Percentiles rank a stretch among this genome's conserved stretches.
These are phyloP conservation scores for Novakomyces olei DNA, from an alignment of 805 yeast genomes.

Conservation along the genomic window DNA sequence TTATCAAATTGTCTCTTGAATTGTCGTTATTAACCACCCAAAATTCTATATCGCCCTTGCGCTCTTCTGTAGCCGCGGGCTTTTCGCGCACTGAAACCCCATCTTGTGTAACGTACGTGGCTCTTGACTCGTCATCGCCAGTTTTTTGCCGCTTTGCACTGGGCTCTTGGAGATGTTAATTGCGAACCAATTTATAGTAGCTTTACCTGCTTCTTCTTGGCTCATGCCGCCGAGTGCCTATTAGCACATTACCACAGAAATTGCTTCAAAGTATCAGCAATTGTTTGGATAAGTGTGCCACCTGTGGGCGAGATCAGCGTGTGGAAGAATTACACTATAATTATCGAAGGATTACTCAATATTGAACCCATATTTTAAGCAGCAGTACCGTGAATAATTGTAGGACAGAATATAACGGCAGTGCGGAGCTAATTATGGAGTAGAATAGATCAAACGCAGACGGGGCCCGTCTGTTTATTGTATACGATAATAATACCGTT, in stretches of 20 bases:
- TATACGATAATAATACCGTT: too few relatives aligned
- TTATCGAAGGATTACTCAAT: too few relatives aligned
- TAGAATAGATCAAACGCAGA: too few relatives aligned
- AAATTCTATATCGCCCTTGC: conserved; percentile 80
- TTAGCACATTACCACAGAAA: conserved; percentile 1
- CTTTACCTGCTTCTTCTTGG: conserved; percentile 3
- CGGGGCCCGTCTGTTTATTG: too few relatives aligned
- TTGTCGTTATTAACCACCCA: conserved; percentile 93
- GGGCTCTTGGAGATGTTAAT: conserved; percentile 15
- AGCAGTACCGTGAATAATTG: too few relatives aligned
- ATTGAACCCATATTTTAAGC: too few relatives aligned
- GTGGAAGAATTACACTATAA: too few relatives aligned
- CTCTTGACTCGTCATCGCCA: conserved; percentile 12
- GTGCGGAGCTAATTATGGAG: too few relatives aligned
- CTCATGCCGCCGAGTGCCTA: neutral
- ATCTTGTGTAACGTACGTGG: conserved; percentile 42
- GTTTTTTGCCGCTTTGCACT: conserved; percentile 9
- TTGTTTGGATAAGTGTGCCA: too few relatives aligned
- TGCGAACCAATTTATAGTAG: conserved; percentile 9
- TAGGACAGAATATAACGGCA: too few relatives aligned
- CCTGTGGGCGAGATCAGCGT: too few relatives aligned
- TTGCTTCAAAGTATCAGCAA: too few relatives aligned
- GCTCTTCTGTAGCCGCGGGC: conserved; percentile 84
- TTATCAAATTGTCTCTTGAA: conserved; percentile 65
- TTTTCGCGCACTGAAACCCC: conserved; percentile 64